Percentiles rank a stretch among this genome's conserved stretches.
These are phyloP conservation scores for Kodamaea nitidulidarum DNA, from an alignment of 805 yeast genomes.

Conservation along the genomic window DNA sequence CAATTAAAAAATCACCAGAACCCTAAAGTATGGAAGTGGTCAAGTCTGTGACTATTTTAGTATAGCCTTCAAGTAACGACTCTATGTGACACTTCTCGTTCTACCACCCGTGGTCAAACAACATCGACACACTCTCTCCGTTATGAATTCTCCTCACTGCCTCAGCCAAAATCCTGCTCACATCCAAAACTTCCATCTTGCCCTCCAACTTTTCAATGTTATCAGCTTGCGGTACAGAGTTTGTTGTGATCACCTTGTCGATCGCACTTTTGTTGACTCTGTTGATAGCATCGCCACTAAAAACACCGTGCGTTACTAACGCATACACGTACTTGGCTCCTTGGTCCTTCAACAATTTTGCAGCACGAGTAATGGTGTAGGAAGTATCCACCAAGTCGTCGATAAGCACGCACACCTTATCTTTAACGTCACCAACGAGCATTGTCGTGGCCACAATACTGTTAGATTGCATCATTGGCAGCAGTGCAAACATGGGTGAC, in stretches of 20 bases:
- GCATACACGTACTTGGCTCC: slow-evolving; percentile 88
- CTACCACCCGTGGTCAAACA: slow-evolving; percentile 79
- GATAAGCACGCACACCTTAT: slow-evolving; percentile 79
- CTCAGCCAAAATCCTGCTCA: slow-evolving; percentile 85
- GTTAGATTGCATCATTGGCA: slow-evolving; percentile 9
- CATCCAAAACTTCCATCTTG: slow-evolving; percentile 78
- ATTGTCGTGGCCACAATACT: slow-evolving; percentile 71
- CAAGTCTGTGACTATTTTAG: too few relatives aligned
- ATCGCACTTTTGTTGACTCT: slow-evolving; percentile 65
- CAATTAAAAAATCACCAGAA: too few relatives aligned
- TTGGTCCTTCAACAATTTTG: slow-evolving; percentile 84
- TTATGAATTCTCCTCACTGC: slow-evolving; percentile 94
- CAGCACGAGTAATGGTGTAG: slow-evolving; percentile 87
- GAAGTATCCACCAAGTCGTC: slow-evolving; percentile 96
- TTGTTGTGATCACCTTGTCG: slow-evolving; percentile 84
- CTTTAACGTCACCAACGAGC: slow-evolving; percentile 93
- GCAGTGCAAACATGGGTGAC: slow-evolving; percentile 6
- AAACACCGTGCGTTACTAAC: slow-evolving; percentile 86
- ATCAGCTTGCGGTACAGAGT: slow-evolving; percentile 81
- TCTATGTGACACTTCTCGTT: neutral
- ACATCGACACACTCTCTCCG: slow-evolving; percentile 92
- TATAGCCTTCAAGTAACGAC: too few relatives aligned
- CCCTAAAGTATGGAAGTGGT: too few relatives aligned
- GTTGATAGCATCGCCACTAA: slow-evolving; percentile 84
- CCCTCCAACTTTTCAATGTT: slow-evolving; percentile 50